Evolutionary conservation across 140 eudicot species (phyloP).

Genomic region (Flaveria floridana): DNA sequence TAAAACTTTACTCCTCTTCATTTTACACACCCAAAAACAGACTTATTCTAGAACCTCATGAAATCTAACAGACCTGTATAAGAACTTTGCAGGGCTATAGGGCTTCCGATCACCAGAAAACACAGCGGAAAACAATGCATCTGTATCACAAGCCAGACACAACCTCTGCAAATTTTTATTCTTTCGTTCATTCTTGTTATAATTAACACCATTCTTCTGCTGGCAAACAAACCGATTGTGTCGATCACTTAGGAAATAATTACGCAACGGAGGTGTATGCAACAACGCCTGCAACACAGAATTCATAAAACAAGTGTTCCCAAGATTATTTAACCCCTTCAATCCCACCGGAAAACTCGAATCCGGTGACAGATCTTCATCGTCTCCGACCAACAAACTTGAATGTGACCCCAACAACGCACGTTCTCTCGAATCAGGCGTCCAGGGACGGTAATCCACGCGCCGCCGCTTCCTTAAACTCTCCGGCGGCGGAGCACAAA

Average conservation of each 20-base stretch:
- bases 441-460: conserved; percentile 68
- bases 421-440: conserved; percentile 48
- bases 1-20: conserved; percentile 1
- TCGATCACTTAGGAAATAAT: conserved; percentile 69
- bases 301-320: conserved; percentile 85
- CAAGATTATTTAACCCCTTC: conserved; percentile 72
- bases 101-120: conserved; percentile 68
- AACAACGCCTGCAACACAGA: conserved; percentile 88
- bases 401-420: conserved; percentile 42
- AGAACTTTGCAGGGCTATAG: conserved; percentile 75
- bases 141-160: conserved; percentile 87
- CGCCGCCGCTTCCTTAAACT: conserved; percentile 68
- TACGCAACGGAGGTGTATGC: conserved; percentile 80
- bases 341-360: conserved; percentile 55
- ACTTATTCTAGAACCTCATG: not conserved
- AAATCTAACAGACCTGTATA: conserved; percentile 54
- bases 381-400: conserved; percentile 29
- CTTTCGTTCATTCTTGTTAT: conserved; percentile 33
- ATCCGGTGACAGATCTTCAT: conserved; percentile 20
- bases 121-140: conserved; percentile 67
- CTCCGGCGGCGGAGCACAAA: conserved; percentile 45
- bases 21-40: not conserved
- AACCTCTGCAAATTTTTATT: conserved; percentile 39
- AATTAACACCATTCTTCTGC: conserved; percentile 44
- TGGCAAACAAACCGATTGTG: conserved; percentile 73